Evolutionary conservation across 352 stramenopile species (phyloP), one percentile per base, ranked within the genome.

Genomic region (Phytophthora rubi): DNA sequence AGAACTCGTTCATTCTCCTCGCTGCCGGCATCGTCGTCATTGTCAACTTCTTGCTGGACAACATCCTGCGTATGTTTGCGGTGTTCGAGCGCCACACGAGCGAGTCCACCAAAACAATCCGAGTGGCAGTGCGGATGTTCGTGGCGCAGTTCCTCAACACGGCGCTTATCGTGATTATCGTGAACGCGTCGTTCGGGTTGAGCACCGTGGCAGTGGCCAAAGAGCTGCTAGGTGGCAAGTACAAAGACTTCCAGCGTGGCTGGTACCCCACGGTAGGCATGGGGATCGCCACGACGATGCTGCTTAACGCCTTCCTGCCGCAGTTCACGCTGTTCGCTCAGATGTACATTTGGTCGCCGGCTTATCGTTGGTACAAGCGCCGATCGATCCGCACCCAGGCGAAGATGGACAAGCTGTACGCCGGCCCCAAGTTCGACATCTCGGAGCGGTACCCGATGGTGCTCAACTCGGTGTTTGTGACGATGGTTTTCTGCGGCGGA

Each of bases 401-500:
- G 8, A 55, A 81, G 16, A 85, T 90, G 73, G 81, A 87, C 58
- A 73, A 69, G 33, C 42, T 86, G 45, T 90, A 86, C 51, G 75
- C 76, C 3, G 80, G 76, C 8, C 73, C 80, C 10, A 64, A 42
- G 13, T 89, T 90, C 21, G 72, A 86, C 28, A 85, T 88, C 23
- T 82, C 80, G 7, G 30, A 73, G 23, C 76, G 80, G 23, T 90
- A 90, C 53, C 78, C 82, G 6, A 80, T 89, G 68, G 70, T 90
- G 21, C 71, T 89, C 28, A 90, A 90, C 65, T 86, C 79, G 0
- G 54, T 90, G 7, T 90, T 87, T 52, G 82, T 90, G 23, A 86
- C 82, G 2, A 79, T 88, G 72, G 71, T 79, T 6, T 90, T 88
- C 56, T 82, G 75, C 18, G 82, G 80, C n/a, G 79, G 80, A 18